Evolutionary conservation across 2,329 filamentous ascomycete genomes (phyloP).

Genomic region (Coniochaeta sp.): DNA sequence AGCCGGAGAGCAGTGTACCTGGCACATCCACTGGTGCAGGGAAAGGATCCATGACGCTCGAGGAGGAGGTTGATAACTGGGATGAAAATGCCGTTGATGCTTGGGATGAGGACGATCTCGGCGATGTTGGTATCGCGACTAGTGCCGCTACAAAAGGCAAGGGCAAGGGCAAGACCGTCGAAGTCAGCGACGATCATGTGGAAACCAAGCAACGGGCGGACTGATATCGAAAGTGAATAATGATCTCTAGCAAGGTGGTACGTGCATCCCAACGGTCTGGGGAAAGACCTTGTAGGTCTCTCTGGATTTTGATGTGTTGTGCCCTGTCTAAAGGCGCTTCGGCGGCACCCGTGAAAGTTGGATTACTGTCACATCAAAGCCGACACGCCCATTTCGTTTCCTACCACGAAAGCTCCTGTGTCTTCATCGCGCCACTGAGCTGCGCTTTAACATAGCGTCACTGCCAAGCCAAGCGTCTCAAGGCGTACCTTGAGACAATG

Average conservation of each 20-base stretch:
- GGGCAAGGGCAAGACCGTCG: slow-evolving; percentile 1
- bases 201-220: slow-evolving; percentile 21
- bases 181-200: slow-evolving; percentile 6
- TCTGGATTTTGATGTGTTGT: neutral
- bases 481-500: neutral
- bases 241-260: neutral
- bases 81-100: slow-evolving; percentile 69
- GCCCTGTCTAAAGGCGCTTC: no score
- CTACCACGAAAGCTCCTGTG: neutral
- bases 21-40: slow-evolving; percentile 10
- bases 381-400: neutral
- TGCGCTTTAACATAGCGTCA: neutral
- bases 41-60: slow-evolving; percentile 40
- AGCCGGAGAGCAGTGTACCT: neutral
- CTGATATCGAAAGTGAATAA: slow-evolving; percentile 6
- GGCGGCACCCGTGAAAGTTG: neutral
- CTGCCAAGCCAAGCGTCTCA: neutral
- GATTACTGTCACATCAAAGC: neutral
- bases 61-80: slow-evolving; percentile 88
- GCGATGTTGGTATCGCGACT: slow-evolving; percentile 14
- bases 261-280: no score
- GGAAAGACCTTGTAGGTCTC: no score
- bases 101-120: slow-evolving; percentile 46
- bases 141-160: slow-evolving; percentile 3
- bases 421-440: neutral